Conservation (phyloP, 2,329 filamentous ascomycete species). For the Venturia pyrina region DNA sequence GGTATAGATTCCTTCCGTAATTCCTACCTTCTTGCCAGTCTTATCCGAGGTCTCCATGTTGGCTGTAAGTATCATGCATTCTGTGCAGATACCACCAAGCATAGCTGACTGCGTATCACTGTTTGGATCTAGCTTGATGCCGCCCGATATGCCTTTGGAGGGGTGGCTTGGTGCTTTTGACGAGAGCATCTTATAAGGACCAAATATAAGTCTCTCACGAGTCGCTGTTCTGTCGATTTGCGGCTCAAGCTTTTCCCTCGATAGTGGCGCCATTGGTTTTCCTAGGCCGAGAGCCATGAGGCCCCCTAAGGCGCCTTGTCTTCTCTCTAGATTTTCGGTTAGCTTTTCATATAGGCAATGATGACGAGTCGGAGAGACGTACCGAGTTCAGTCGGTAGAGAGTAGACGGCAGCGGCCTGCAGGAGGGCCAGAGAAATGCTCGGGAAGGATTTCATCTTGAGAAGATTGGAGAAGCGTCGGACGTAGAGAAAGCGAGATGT, state of each 20-base stretch:
- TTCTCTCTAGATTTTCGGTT: neutral
- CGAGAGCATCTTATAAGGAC: neutral
- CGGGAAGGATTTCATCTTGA: neutral
- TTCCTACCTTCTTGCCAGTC: neutral
- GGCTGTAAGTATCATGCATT: constrained; percentile 10
- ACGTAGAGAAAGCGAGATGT: neutral
- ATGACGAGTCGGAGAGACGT: neutral
- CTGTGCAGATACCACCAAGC: constrained; percentile 1
- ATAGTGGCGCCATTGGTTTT: neutral
- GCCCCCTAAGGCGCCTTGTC: neutral
- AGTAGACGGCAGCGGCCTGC: neutral
- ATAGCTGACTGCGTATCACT: neutral
- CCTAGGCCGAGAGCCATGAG: neutral
- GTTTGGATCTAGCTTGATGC: constrained; percentile 9
- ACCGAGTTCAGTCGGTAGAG: neutral
- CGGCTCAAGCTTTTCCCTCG: neutral
- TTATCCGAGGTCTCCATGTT: neutral
- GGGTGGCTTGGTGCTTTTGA: neutral
- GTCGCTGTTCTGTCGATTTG: neutral
- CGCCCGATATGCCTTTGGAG: neutral
- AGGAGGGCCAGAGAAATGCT: neutral
- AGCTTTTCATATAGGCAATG: neutral
- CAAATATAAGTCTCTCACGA: neutral
- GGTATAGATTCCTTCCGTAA: constrained; percentile 4
- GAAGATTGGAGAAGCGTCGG: neutral